Evolutionary conservation across 1,284 basidiomycete genomes (phyloP).

Genomic region (Ganoderma meredithae): DNA sequence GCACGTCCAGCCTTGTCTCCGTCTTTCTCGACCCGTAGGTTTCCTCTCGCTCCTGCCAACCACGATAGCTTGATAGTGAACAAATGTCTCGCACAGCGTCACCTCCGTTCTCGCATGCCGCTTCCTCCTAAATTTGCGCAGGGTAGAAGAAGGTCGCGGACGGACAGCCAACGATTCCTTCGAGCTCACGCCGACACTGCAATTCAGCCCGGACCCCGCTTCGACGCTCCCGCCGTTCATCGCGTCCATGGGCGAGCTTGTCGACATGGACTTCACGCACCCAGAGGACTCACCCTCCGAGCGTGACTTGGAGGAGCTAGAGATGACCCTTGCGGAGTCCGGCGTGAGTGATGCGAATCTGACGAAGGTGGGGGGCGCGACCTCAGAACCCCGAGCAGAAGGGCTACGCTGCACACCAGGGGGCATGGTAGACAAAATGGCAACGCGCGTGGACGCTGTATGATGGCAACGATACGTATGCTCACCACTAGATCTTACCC

Average conservation of each 20-base stretch:
- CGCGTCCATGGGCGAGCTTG: conserved; percentile 11
- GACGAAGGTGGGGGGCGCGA: conserved; percentile 1
- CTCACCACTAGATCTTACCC: not conserved
- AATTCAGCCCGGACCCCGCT: conserved; percentile 3
- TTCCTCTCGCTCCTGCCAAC: not conserved
- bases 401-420: no score
- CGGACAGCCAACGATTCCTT: not conserved
- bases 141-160: not conserved
- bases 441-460: conserved; percentile 6
- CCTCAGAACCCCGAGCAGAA: not conserved
- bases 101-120: conserved; percentile 17
- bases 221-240: conserved; percentile 12
- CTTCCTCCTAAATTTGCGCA: conserved; percentile 14
- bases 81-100: not conserved
- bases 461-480: not conserved
- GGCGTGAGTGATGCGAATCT: not conserved
- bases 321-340: not conserved
- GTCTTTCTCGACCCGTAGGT: conserved; percentile 16
- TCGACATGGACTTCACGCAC: conserved; percentile 8
- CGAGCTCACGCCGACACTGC: conserved; percentile 3
- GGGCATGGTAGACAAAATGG: not conserved
- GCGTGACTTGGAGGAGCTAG: not conserved
- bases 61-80: not conserved
- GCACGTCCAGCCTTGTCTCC: conserved; percentile 13
- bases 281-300: not conserved